Evolutionary conservation across 2,329 filamentous ascomycete genomes (phyloP).

Genomic region (Aspergillus sp.): DNA sequence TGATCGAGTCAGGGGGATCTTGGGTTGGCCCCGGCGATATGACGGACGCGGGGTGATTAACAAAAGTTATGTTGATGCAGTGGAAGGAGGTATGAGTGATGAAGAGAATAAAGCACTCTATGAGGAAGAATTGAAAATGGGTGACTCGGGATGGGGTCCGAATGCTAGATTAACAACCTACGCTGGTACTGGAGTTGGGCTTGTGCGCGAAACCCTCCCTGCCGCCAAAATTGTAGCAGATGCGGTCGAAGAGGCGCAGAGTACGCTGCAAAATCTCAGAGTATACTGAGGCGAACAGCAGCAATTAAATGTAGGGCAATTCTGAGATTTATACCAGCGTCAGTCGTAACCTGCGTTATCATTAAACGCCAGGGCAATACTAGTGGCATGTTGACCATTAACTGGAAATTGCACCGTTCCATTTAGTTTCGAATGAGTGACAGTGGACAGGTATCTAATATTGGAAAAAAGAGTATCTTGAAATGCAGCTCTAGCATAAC

Average conservation of each 20-base stretch:
- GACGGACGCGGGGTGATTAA: slow-evolving; percentile 61
- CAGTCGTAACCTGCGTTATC: too few species aligned
- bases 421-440: neutral
- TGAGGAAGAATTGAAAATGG: slow-evolving; percentile 50
- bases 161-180: slow-evolving; percentile 61
- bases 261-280: slow-evolving; percentile 15
- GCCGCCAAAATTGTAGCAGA: slow-evolving; percentile 56
- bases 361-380: too few species aligned
- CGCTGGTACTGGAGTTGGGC: slow-evolving; percentile 61
- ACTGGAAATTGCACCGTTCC: neutral
- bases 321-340: too few species aligned
- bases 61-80: slow-evolving; percentile 48
- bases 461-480: slow-evolving; percentile 1
- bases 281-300: neutral
- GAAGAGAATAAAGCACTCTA: slow-evolving; percentile 46
- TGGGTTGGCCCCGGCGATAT: slow-evolving; percentile 58
- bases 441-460: neutral
- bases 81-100: slow-evolving; percentile 37
- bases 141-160: slow-evolving; percentile 54
- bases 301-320: too few species aligned
- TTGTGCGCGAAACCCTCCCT: slow-evolving; percentile 52
- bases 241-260: slow-evolving; percentile 41
- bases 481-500: neutral
- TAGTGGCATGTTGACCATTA: neutral
- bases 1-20: slow-evolving; percentile 55